Evolutionary conservation across 306 rosid genomes (phyloP), one percentile per base, ranked within the genome.

Genomic region (Prunus mira): DNA sequence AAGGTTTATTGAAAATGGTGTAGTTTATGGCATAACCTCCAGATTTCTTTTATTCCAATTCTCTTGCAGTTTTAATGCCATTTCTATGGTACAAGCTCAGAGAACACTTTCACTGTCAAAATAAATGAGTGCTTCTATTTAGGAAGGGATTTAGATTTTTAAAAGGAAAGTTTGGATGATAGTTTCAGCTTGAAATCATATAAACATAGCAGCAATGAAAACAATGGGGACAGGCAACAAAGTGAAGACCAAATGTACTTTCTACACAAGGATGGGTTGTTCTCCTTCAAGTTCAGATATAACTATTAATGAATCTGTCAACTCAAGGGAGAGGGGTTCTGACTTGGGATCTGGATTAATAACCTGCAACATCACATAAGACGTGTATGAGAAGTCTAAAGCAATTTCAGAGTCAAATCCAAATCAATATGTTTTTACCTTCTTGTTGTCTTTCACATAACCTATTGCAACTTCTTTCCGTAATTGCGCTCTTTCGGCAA

Each of bases 391-490:
- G 71, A 75, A 70, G 54, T 65, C 45, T 10, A 34, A 63, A 51
- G 22, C 51, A 58, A 19, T 52, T 67, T 47, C 69, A 18, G 34
- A 69, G 54, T 76, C 63, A 72, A 75, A 56, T 70, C 14, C 46
- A 62, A 82, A 55, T 73, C 51, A 68, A 76, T 73, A 72, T 62
- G 27, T 1, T 34, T 13, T 24, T 88, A 95, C 97, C 96, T 83
- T 89, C 65, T 83, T 86, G 80, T 92, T 88, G 76, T 91, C 83
- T 86, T 87, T 95, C 78, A 95, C 82, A 78, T 90, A 95, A 66
- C 99, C 99, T 72, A 95, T 95, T 65, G 97, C 99, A 68, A 95
- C 98, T 90, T 95, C 99, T 80, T 90, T 83, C 73, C 96, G 84
- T 34, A 95, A 71, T 79, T 87, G 70, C 12, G 99, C 99, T 81